Conservation (phyloP, 1,139 yeast species). For the Yarrowia galli region DNA sequence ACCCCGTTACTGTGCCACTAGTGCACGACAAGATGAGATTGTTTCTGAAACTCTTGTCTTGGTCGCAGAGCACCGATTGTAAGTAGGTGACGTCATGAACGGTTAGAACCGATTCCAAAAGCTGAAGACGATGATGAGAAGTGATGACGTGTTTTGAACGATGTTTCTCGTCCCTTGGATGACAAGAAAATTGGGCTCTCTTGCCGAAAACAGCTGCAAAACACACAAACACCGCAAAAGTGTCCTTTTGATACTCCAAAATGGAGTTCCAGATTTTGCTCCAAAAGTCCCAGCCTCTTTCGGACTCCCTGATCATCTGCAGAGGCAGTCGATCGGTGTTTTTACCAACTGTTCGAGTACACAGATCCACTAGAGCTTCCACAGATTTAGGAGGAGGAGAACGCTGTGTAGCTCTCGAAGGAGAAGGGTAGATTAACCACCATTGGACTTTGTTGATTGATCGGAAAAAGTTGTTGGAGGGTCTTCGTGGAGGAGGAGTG, state of each 20-base stretch:
- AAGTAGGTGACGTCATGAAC: neutral
- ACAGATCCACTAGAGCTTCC: neutral
- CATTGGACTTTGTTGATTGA: neutral
- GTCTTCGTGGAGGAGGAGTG: neutral
- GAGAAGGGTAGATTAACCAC: neutral
- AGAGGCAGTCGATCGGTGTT: neutral
- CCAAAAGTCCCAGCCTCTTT: conserved; percentile 3
- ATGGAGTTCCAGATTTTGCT: neutral
- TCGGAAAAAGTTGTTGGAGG: neutral
- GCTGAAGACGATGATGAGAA: neutral
- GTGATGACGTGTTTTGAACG: neutral
- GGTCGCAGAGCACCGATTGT: neutral
- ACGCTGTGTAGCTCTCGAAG: too few species aligned
- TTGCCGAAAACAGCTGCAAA: neutral
- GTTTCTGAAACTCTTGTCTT: neutral
- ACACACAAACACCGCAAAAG: neutral
- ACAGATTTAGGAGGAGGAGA: neutral
- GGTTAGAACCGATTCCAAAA: neutral
- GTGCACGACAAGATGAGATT: neutral
- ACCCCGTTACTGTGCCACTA: neutral
- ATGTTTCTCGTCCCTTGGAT: neutral
- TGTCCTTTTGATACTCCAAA: neutral
- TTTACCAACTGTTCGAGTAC: neutral
- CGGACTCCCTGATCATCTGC: neutral
- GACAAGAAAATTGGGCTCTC: neutral